phyloP scores from a whole-genome alignment of 2,329 filamentous ascomycete species.

The Orbilia quercus region DNA sequence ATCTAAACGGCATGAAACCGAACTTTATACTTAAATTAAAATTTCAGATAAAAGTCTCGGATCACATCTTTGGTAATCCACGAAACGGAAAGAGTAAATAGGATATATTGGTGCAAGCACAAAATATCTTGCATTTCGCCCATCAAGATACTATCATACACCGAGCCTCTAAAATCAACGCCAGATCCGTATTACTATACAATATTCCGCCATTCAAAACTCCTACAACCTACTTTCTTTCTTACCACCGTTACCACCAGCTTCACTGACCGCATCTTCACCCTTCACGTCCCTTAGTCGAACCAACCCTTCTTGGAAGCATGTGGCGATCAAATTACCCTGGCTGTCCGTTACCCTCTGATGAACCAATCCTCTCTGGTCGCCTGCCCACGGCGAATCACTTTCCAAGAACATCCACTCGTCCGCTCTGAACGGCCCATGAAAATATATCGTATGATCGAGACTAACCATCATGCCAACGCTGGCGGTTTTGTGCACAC shows the following conservation, averaged over 20 bases:
- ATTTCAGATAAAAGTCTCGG: too few relatives aligned
- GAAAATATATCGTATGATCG: constrained; percentile 75
- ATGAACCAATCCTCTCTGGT: constrained; percentile 79
- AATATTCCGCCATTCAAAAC: neutral
- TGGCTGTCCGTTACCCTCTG: constrained; percentile 79
- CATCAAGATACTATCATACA: too few relatives aligned
- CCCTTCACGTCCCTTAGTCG: constrained; percentile 59
- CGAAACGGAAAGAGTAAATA: too few relatives aligned
- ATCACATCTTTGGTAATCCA: too few relatives aligned
- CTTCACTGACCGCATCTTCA: constrained; percentile 39
- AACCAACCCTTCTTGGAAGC: constrained; percentile 75
- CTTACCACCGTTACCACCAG: constrained; percentile 6
- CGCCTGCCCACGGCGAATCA: constrained; percentile 81
- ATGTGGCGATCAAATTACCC: constrained; percentile 79
- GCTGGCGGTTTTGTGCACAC: constrained; percentile 69
- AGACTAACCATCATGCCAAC: constrained; percentile 87
- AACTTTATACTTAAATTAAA: too few relatives aligned
- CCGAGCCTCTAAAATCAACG: constrained; percentile 1
- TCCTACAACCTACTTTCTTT: constrained; percentile 44
- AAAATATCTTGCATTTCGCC: too few relatives aligned
- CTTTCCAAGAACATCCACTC: constrained; percentile 66
- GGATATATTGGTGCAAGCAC: too few relatives aligned
- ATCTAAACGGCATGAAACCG: too few relatives aligned
- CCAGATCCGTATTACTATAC: neutral
- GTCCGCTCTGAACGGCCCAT: constrained; percentile 67